phyloP scores from a whole-genome alignment of 164 flowering plant species.

The Chimonanthus praecox region DNA sequence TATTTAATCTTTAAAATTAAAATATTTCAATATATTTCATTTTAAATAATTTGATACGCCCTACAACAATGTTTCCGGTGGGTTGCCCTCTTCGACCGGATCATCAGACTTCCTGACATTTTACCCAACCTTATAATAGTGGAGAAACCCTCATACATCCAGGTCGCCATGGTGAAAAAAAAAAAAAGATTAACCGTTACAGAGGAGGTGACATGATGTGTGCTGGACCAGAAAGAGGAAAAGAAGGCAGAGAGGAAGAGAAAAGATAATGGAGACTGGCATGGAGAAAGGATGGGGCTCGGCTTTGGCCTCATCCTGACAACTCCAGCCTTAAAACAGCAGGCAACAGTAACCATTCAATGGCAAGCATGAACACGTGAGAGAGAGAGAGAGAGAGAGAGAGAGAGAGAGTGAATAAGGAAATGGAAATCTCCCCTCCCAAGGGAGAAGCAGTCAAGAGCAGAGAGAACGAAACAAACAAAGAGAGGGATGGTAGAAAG shows the following conservation, averaged over 20 bases:
- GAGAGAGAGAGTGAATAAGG: not conserved
- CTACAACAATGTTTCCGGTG: too few relatives aligned
- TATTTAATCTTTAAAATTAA: too few relatives aligned
- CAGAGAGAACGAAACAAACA: not conserved
- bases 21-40: too few relatives aligned
- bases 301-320: not conserved
- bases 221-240: not conserved
- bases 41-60: too few relatives aligned
- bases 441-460: not conserved
- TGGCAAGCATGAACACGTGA: not conserved
- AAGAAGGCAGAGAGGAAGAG: not conserved
- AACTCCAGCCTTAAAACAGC: not conserved
- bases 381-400: not conserved
- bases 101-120: too few relatives aligned
- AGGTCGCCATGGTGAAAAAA: too few relatives aligned
- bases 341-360: constrained; percentile 6
- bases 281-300: not conserved
- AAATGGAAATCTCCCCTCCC: not conserved
- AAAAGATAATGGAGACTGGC: not conserved
- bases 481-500: not conserved
- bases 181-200: too few relatives aligned
- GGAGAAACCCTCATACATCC: too few relatives aligned
- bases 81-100: too few relatives aligned
- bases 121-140: too few relatives aligned
- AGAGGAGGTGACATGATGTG: not conserved